Evolutionary conservation across 2,329 filamentous ascomycete genomes (phyloP).

Genomic region (Aureobasidium mangrovei): DNA sequence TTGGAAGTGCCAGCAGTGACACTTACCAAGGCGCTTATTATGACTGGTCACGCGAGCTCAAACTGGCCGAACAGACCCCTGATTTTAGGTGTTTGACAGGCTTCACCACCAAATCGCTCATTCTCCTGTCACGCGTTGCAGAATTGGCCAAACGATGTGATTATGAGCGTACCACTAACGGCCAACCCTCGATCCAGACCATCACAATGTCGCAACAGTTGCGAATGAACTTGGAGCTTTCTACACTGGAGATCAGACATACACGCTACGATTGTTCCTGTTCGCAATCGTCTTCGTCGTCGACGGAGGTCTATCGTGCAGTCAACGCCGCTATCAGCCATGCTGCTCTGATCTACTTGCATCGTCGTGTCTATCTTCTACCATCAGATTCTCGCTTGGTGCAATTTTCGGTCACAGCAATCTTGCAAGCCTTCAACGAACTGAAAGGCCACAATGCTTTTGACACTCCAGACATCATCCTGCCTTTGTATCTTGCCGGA

Average conservation of each 20-base stretch:
- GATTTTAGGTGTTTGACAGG: conserved; percentile 11
- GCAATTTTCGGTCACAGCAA: conserved; percentile 9
- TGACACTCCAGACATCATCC: conserved; percentile 14
- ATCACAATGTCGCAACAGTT: conserved; percentile 11
- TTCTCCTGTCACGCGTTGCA: conserved; percentile 4
- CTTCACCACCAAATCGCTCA: conserved; percentile 10
- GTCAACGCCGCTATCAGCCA: conserved; percentile 12
- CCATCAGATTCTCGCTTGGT: conserved; percentile 6
- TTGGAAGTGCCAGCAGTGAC: conserved; percentile 63
- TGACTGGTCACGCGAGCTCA: conserved; percentile 12
- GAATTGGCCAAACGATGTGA: conserved; percentile 12
- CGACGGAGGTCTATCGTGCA: conserved; percentile 7
- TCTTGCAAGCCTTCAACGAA: conserved; percentile 5
- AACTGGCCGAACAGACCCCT: neutral
- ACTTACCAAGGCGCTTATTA: conserved; percentile 8
- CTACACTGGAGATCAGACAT: conserved; percentile 9
- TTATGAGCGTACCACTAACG: neutral
- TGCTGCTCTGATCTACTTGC: conserved; percentile 6
- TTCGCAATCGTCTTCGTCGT: neutral
- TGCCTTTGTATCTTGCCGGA: conserved; percentile 11
- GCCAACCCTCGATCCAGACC: neutral
- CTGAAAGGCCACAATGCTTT: conserved; percentile 9
- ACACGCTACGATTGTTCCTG: conserved; percentile 10
- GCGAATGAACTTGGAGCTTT: conserved; percentile 9
- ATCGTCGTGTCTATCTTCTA: conserved; percentile 9